Evolutionary conservation across 2,329 filamentous ascomycete species (phyloP).

Genomic region (Lithohypha guttulata): DNA sequence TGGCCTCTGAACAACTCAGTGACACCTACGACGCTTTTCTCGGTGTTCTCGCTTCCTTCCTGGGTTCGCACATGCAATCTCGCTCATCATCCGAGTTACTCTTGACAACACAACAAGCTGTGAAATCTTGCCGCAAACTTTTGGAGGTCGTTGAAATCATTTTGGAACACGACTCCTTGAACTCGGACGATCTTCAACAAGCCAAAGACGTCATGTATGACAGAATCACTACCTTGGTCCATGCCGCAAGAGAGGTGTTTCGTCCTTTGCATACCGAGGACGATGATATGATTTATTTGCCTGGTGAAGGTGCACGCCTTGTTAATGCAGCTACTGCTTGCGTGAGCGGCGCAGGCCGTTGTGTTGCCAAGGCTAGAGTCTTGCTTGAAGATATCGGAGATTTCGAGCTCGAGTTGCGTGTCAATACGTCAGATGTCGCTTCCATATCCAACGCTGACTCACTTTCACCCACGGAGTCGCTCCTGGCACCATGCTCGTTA

Average conservation of each 20-base stretch:
- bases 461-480: neutral
- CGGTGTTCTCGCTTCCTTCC: conserved; percentile 83
- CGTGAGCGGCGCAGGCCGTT: conserved; percentile 82
- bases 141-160: conserved; percentile 72
- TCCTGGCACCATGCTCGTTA: too few species aligned
- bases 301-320: conserved; percentile 64
- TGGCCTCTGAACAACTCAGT: conserved; percentile 74
- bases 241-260: conserved; percentile 70
- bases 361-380: conserved; percentile 72
- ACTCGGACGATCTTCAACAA: conserved; percentile 54
- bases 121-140: conserved; percentile 67
- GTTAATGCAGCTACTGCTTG: conserved; percentile 73
- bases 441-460: neutral
- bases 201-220: conserved; percentile 68
- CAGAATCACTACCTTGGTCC: conserved; percentile 67
- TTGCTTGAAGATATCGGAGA: conserved; percentile 84
- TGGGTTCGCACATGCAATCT: conserved; percentile 88
- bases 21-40: conserved; percentile 78
- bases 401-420: conserved; percentile 49
- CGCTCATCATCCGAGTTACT: conserved; percentile 76
- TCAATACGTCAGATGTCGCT: conserved; percentile 4
- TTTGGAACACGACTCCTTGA: conserved; percentile 62
- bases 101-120: conserved; percentile 70
- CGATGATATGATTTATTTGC: conserved; percentile 66
- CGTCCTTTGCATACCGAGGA: conserved; percentile 56